A percentile compares a stretch with the other conserved stretches of the same genome.
These are phyloP conservation scores for Populus tremula DNA, from an alignment of 345 rosid species.

Conservation along the genomic window DNA sequence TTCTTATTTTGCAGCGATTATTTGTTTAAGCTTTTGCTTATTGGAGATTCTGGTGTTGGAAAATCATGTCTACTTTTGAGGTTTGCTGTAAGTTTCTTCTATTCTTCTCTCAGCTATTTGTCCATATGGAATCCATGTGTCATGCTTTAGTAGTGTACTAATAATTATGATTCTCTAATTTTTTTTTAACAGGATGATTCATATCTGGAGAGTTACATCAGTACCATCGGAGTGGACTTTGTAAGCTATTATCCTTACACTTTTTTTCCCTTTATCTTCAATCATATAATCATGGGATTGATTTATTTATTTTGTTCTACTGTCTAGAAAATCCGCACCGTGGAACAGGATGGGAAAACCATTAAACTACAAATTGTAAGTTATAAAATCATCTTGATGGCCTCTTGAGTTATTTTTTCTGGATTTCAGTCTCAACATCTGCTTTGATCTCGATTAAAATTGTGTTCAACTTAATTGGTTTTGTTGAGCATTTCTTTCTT, in stretches of 20 bases:
- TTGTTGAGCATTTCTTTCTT: background rate
- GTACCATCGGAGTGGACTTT: constrained; percentile 85
- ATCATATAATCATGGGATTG: background rate
- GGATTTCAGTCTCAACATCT: background rate
- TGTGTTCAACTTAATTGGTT: background rate
- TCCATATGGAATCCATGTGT: too few relatives aligned
- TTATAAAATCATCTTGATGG: background rate
- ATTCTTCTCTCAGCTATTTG: too few relatives aligned
- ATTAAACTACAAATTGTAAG: constrained; percentile 38
- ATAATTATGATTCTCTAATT: background rate
- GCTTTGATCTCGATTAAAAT: background rate
- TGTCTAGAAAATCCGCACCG: constrained; percentile 35
- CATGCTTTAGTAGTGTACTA: background rate
- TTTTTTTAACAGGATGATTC: constrained; percentile 59
- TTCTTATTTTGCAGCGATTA: constrained; percentile 25
- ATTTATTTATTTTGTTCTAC: background rate
- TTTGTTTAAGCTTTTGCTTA: constrained; percentile 37
- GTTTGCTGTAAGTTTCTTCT: constrained; percentile 30
- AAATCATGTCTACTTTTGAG: constrained; percentile 34
- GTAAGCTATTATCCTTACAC: constrained; percentile 32
- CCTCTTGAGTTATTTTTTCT: background rate
- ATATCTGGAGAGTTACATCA: constrained; percentile 73
- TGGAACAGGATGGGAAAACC: constrained; percentile 38
- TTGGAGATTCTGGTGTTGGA: constrained; percentile 37
- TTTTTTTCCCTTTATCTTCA: background rate